Conservation (phyloP, 106 monocot genomes). For the Amphibolis antarctica region DNA sequence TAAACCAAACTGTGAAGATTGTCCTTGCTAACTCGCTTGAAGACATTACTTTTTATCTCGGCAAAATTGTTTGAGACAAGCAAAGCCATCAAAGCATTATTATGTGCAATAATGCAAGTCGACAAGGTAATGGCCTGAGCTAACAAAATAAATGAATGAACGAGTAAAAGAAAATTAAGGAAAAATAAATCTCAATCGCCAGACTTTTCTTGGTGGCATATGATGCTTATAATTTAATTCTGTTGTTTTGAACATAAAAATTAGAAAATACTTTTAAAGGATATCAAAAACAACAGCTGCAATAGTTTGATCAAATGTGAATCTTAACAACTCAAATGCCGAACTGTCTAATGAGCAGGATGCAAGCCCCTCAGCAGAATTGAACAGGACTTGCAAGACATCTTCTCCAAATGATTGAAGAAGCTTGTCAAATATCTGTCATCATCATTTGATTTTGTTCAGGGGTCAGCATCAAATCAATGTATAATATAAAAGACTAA, state of each 20-base stretch:
- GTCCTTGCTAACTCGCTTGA: conserved; percentile 93
- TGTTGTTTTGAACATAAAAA: neutral
- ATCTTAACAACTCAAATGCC: conserved; percentile 49
- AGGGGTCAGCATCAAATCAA: neutral
- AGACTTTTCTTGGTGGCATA: neutral
- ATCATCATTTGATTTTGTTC: neutral
- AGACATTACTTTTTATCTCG: conserved; percentile 95
- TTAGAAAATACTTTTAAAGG: conserved; percentile 29
- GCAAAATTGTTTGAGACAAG: conserved; percentile 91
- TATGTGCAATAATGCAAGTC: conserved; percentile 92
- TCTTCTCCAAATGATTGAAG: conserved; percentile 96
- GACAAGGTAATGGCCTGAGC: conserved; percentile 92
- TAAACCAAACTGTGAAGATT: conserved; percentile 81
- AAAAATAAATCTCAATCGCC: conserved; percentile 7
- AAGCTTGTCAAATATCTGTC: conserved; percentile 90
- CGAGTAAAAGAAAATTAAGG: conserved; percentile 62
- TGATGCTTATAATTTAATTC: neutral
- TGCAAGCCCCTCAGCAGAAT: conserved; percentile 83
- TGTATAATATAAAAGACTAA: conserved; percentile 2
- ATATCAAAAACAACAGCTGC: conserved; percentile 85
- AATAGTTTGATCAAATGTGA: conserved; percentile 62
- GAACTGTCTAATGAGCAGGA: conserved; percentile 48
- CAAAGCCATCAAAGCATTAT: conserved; percentile 83
- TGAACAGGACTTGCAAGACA: conserved; percentile 92
- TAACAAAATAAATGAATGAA: conserved; percentile 94